Evolutionary conservation across 2,329 filamentous ascomycete genomes (phyloP), one percentile per base, ranked within the genome.

Genomic region (Fusarium pininemorale): DNA sequence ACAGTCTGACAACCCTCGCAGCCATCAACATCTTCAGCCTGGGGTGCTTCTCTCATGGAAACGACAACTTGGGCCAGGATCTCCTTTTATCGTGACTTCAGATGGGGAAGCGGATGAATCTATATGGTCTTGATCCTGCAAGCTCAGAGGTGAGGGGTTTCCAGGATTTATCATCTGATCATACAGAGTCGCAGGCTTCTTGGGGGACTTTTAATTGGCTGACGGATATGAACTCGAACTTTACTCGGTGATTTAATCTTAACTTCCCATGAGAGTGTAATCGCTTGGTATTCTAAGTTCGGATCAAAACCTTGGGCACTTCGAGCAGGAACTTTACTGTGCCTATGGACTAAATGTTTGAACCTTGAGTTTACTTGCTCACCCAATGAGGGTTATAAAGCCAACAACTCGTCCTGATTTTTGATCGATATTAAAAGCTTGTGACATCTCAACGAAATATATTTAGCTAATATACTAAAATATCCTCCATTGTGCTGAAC

Each of bases 111-210:
- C 35, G 51, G 0, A 55, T 55, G 51, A 16, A 41, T 11, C 11
- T 41, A 1, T 30, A 30, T 14, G 51, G 51, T 11, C 51, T 39
- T 7, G 24, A 18, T 55, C 10, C 24, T n/a, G 6, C 11, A n/a
- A n/a, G 51, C 20, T 5, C 20, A 55, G 37, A 41, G 35, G 11
- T 6, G 35, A 41, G 35, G 37, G 24, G 26, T 11, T 30, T 55
- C 3, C 20, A n/a, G 15, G 11, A 41, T 15, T 7, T 8, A n/a
- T 2, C 11, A 1, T 5, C 3, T 30, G 11, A 11, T 7, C 4
- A 4, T 11, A 0, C 51, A 14, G 15, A 3, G 7, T 16, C 51
- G 14, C 4, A 41, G 1, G 35, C 51, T 16, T 28, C 24, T 7
- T 55, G 51, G 51, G 51, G 35, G 20, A n/a, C 24, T n/a, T 55